Conservation (phyloP, 202 grass and related monocot species). For the Carex sylvatica region DNA sequence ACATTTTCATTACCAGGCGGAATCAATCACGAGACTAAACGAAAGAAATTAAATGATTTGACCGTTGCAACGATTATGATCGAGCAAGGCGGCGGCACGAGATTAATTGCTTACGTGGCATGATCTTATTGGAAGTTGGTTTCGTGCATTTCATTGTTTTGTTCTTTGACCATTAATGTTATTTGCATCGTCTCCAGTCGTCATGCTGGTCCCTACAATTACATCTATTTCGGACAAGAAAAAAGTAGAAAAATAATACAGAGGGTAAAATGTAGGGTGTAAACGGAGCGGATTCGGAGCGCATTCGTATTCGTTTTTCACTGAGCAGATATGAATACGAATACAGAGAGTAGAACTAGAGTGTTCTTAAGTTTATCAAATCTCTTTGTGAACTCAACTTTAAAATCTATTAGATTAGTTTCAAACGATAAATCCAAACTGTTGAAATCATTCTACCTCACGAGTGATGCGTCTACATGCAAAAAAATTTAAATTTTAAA, state of each 20-base stretch:
- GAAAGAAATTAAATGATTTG: not conserved
- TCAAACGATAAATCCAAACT: too few relatives aligned
- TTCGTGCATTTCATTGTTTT: not conserved
- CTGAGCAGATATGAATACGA: too few relatives aligned
- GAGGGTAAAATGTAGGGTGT: not conserved
- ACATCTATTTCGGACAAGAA: not conserved
- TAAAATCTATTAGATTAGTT: too few relatives aligned
- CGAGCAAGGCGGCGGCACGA: not conserved
- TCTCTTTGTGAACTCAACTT: too few relatives aligned
- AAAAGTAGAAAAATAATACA: not conserved
- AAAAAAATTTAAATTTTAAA: too few relatives aligned
- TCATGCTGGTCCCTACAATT: not conserved
- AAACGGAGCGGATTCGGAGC: too few relatives aligned
- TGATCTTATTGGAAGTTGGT: not conserved
- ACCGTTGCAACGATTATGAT: not conserved
- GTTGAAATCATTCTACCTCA: too few relatives aligned
- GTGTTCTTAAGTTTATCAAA: too few relatives aligned
- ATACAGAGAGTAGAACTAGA: too few relatives aligned
- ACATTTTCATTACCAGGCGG: not conserved
- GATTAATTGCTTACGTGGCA: not conserved
- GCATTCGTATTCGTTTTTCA: too few relatives aligned
- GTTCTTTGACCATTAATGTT: not conserved
- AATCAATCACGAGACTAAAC: constrained; percentile 6
- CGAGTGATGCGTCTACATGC: too few relatives aligned
- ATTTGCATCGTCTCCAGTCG: not conserved